Base-by-base conservation (phyloP, 2,329 filamentous ascomycete genomes). In the Dothiorella sarmentorum region DNA sequence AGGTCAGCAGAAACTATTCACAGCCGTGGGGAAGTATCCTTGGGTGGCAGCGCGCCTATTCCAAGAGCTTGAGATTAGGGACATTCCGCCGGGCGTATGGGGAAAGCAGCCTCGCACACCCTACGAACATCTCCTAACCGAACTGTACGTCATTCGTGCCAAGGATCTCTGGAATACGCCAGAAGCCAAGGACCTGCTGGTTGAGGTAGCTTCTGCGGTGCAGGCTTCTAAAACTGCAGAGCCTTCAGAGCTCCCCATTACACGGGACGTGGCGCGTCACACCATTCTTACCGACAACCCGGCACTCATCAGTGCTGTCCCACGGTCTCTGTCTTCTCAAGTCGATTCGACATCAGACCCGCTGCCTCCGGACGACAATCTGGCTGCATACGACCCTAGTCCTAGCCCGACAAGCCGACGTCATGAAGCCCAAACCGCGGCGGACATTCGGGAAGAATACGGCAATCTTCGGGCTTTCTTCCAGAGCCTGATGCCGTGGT, bases 161-260 rank as follows among this genome's bases (percentile, higher is more conserved):
- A 93, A 91, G 68, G 89, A 93, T 65, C 76, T 96, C 3, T 97
- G 92, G 92, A 91, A 91, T 69, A 91, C 86, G 3, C 81, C 88
- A 0, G 86, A 90, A 66, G 85, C 84, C 13, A 85, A 82, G 3
- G 76, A 79, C 4, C 74, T 96, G 7, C 81, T 97, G 1, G 80
- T 87, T 27, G 85, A 90, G 66, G 84, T 87, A 15, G 87, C 86
- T 43, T 82, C 84, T 61, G 80, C 80, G 10, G 72, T 81, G 52
- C 66, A 68, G 13, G 64, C 71, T 15, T 65, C 72, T 1, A 70
- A 79, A 2, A 72, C 78, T 1, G 60, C 74, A 67, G 56, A 72
- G 24, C 60, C 73, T 3, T 71, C 71, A 4, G 73, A 78, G 22
- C 45, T 56, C 11, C 61, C 68, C 59, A 80, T 84, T 56, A 77